Evolutionary conservation across 1,284 basidiomycete species (phyloP).

Genomic region (Schizophyllum amplum): DNA sequence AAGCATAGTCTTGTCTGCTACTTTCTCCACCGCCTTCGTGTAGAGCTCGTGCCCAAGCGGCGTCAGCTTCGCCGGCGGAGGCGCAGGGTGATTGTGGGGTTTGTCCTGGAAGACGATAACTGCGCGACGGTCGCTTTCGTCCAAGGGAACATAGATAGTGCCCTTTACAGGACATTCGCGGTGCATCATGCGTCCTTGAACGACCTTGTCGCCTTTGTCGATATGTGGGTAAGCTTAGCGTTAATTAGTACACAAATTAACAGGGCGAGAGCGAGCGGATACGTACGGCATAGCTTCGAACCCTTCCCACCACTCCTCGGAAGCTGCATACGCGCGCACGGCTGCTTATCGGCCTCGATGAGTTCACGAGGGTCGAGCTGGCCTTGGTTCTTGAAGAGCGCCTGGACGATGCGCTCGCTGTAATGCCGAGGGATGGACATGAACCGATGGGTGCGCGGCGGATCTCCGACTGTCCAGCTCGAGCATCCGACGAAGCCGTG

Average conservation of each 20-base stretch:
- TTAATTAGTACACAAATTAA: background rate
- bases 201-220: background rate
- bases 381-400: constrained; percentile 3
- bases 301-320: constrained; percentile 1
- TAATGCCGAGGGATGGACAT: constrained; percentile 4
- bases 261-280: background rate
- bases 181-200: constrained; percentile 5
- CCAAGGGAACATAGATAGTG: constrained; percentile 6
- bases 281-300: constrained; percentile 3
- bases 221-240: constrained; percentile 9
- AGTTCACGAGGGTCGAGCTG: background rate
- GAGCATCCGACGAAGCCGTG: constrained; percentile 8
- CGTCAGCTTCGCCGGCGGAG: constrained; percentile 6
- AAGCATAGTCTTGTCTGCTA: no score
- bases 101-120: constrained; percentile 4
- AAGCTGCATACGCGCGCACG: constrained; percentile 3
- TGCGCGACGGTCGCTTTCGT: constrained; percentile 5
- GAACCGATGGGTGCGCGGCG: constrained; percentile 4
- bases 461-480: background rate
- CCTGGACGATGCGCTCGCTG: constrained; percentile 2
- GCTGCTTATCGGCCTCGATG: background rate
- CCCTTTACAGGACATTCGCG: constrained; percentile 3
- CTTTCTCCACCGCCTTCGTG: background rate
- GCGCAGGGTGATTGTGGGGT: constrained; percentile 9
- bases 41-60: constrained; percentile 5